Base-by-base conservation (phyloP, 2,329 filamentous ascomycete genomes). In the Alternaria novae-zelandiae region DNA sequence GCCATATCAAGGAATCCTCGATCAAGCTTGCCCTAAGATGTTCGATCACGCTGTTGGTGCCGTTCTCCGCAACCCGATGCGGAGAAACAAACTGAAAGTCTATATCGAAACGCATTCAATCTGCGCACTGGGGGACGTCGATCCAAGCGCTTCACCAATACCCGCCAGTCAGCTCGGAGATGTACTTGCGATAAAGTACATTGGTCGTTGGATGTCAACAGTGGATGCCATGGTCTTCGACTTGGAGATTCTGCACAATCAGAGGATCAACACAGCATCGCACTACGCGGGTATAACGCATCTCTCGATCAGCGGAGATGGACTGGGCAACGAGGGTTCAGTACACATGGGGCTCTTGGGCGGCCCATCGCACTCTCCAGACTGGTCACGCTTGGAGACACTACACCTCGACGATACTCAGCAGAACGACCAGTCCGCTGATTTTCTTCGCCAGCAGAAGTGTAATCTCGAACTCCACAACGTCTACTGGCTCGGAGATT, bases 1-100 rank as follows among this genome's bases (percentile, higher is more conserved):
- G 36, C 36, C 36, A 41, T 41, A 41, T 41, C 36, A 1, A 11
- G 36, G 0, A 17, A 0, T 1, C 36, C n/a, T 41, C 36, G n/a
- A 1, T 17, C n/a, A 17, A 1, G 36, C 0, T 0, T 17, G 36
- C 36, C 0, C 36, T 17, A 41, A 1, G 1, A 41, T 11, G 36
- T 41, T 41, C 1, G 36, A 41, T 41, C n/a, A 3, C 36, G 36
- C n/a, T 1, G 36, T 41, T 17, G 36, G 17, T 41, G 36, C 36
- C n/a, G 36, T 41, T 11, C 36, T 41, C 36, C 36, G 36, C 36
- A 41, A 41, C n/a, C 1, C 36, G 0, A 41, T 17, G 36, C 36
- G n/a, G 8, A 41, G 17, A 6, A 1, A 41, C 0, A 41, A 41
- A 2, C 36, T 41, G 1, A 41, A 41, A 41, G 36, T 41, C n/a